Evolutionary conservation across 495 filamentous ascomycete genomes (phyloP).

Genomic region (Neurospora sp.): DNA sequence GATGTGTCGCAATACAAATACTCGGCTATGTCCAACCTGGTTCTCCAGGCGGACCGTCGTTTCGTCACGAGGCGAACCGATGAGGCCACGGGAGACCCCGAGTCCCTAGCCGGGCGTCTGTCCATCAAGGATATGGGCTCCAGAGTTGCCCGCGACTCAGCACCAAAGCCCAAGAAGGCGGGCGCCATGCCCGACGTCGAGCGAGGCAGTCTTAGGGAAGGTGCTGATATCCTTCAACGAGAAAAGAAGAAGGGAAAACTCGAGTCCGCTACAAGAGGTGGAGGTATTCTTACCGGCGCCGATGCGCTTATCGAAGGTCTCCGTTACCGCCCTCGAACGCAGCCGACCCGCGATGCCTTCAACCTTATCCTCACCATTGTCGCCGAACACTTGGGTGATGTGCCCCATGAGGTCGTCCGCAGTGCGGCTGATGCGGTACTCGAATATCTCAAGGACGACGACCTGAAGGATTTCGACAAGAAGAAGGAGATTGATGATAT

Average conservation of each 20-base stretch:
- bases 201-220: slow-evolving; percentile 71
- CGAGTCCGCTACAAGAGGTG: slow-evolving; percentile 59
- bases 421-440: slow-evolving; percentile 93
- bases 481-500: slow-evolving; percentile 96
- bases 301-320: slow-evolving; percentile 81
- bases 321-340: slow-evolving; percentile 78
- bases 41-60: slow-evolving; percentile 96
- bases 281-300: slow-evolving; percentile 73
- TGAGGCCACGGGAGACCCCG: slow-evolving; percentile 93
- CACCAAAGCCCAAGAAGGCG: slow-evolving; percentile 67
- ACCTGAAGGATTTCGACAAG: slow-evolving; percentile 95
- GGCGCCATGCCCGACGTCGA: slow-evolving; percentile 56
- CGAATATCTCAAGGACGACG: slow-evolving; percentile 87
- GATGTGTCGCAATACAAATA: slow-evolving; percentile 99
- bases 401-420: slow-evolving; percentile 79
- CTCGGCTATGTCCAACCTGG: slow-evolving; percentile 99
- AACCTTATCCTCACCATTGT: slow-evolving; percentile 90
- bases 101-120: slow-evolving; percentile 90
- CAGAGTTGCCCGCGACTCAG: slow-evolving; percentile 66
- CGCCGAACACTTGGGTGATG: slow-evolving; percentile 80
- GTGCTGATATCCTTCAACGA: slow-evolving; percentile 73
- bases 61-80: slow-evolving; percentile 87
- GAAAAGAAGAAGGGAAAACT: slow-evolving; percentile 84
- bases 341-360: slow-evolving; percentile 88
- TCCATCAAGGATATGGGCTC: slow-evolving; percentile 91